Evolutionary conservation across 139 green algal genomes (phyloP).

Genomic region (Zygnema circumcarinatum): DNA sequence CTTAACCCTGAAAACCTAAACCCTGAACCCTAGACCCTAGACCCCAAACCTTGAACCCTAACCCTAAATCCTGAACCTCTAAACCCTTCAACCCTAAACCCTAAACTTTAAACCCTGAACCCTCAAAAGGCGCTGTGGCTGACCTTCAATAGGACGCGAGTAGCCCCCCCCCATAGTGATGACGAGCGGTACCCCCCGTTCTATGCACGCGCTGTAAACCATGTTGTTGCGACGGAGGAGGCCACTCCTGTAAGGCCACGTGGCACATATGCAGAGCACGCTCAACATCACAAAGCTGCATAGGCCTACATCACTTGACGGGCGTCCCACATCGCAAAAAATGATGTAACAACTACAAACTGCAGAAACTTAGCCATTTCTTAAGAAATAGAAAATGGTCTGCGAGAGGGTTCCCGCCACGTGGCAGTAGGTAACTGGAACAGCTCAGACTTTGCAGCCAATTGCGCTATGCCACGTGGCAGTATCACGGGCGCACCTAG

Average conservation of each 20-base stretch:
- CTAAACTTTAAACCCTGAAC: too few relatives aligned
- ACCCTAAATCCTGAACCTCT: neutral
- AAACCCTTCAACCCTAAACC: too few relatives aligned
- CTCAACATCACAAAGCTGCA: too few relatives aligned
- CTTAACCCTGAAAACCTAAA: too few relatives aligned
- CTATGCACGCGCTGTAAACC: conserved; percentile 69
- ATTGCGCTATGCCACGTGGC: neutral
- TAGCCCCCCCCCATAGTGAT: conserved; percentile 80
- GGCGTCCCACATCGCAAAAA: too few relatives aligned
- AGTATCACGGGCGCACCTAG: conserved; percentile 50
- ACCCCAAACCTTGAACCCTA: neutral
- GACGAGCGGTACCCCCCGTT: conserved; percentile 63
- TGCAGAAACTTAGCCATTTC: too few relatives aligned
- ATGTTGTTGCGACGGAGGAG: conserved; percentile 72
- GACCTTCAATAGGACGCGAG: conserved; percentile 66
- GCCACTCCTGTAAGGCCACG: conserved; percentile 55
- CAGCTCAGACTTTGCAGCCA: conserved; percentile 1
- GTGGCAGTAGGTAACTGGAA: neutral
- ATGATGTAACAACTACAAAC: neutral
- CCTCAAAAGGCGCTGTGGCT: conserved; percentile 25
- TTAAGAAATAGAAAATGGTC: too few relatives aligned
- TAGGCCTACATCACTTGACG: too few relatives aligned
- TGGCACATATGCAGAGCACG: conserved; percentile 6
- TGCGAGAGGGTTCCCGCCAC: too few relatives aligned
- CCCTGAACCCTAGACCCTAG: too few relatives aligned